Conservation (phyloP, 371 early-diverging fungal species). For the Basidiobolus meristosporus region DNA sequence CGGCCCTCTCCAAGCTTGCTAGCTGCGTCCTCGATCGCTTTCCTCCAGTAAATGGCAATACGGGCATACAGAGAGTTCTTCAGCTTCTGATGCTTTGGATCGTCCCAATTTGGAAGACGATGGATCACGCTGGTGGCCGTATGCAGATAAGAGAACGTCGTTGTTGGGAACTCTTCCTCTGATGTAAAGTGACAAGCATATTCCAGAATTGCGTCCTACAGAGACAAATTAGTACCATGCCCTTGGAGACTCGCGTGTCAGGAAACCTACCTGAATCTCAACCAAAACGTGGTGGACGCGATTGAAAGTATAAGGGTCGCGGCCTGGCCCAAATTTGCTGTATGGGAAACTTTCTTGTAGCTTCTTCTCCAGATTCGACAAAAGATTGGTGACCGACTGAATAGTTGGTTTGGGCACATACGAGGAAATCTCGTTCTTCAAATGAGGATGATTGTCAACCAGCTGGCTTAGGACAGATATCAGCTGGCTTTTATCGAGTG, state of each 20-base stretch:
- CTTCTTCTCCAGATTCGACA: slow-evolving; percentile 45
- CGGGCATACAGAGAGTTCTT: slow-evolving; percentile 42
- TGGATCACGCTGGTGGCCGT: slow-evolving; percentile 50
- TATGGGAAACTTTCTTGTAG: slow-evolving; percentile 68
- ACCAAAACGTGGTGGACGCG: slow-evolving; percentile 55
- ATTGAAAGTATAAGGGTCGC: slow-evolving; percentile 77
- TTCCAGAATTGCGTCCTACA: slow-evolving; percentile 50
- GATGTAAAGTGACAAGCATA: slow-evolving; percentile 76
- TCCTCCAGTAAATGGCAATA: slow-evolving; percentile 57
- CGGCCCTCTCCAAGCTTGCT: slow-evolving; percentile 57
- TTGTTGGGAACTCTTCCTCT: slow-evolving; percentile 47
- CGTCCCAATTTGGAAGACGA: slow-evolving; percentile 72
- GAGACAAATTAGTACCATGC: not conserved
- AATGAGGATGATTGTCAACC: slow-evolving; percentile 43
- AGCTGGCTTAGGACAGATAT: slow-evolving; percentile 47
- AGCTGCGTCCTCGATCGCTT: slow-evolving; percentile 45
- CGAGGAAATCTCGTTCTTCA: slow-evolving; percentile 45
- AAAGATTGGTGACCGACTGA: slow-evolving; percentile 38
- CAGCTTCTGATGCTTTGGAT: slow-evolving; percentile 35
- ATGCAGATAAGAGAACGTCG: slow-evolving; percentile 59
- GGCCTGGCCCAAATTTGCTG: slow-evolving; percentile 51
- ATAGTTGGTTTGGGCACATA: slow-evolving; percentile 80
- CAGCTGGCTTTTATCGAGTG: slow-evolving; percentile 52
- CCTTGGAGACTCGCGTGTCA: not conserved
- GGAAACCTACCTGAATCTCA: slow-evolving; percentile 34